Evolutionary conservation across 257 asterid genomes (phyloP), one percentile per base, ranked within the genome.

Genomic region (Pogostemon cablin): DNA sequence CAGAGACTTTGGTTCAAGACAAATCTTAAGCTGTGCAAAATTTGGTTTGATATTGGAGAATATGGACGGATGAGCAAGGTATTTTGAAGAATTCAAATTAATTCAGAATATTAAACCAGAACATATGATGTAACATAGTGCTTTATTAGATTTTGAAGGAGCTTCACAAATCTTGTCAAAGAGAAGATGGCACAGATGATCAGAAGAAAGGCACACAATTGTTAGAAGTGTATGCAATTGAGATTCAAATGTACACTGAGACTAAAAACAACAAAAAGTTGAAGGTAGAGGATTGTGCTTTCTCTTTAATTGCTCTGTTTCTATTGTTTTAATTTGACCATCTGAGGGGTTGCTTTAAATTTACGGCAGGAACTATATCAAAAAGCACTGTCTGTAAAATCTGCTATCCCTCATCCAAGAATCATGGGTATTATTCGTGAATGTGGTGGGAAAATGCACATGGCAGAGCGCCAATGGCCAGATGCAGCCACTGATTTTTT

Each of bases 1-100:
- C 91, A 95, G 99, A 89, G 99, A 71, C 83, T 95, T 15, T 95
- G 99, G 99, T 95, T 95, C 86, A 95, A 95, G 86, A 91, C 99
- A 39, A 95, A 91, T 79, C 87, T 95, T n/a, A 95, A 95, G 86
- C 85, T 95, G 73, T 95, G 99, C 81, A 95, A 95, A 80, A 95
- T 95, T 75, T 95, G 98, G 99, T 95, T 89, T 78, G 99, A 95
- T 70, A 89, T 83, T 78, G 90, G 96, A 46, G 99, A 91, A 81
- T 95, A 86, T 68, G 98, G 96, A 38, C 84, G 95, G 73, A 89
- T 95, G 99, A 95, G 79, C 67, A 95, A 89, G 99, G 99, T 92
- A 79, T 46, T 74, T 12, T 65, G 34, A 65, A 55, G 50, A 67
- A 58, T 61, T 11, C 11, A 60, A 39, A 58, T 65, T 68, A 67